Evolutionary conservation across 2,329 filamentous ascomycete species (phyloP).

Genomic region (Mariannaea elegans): DNA sequence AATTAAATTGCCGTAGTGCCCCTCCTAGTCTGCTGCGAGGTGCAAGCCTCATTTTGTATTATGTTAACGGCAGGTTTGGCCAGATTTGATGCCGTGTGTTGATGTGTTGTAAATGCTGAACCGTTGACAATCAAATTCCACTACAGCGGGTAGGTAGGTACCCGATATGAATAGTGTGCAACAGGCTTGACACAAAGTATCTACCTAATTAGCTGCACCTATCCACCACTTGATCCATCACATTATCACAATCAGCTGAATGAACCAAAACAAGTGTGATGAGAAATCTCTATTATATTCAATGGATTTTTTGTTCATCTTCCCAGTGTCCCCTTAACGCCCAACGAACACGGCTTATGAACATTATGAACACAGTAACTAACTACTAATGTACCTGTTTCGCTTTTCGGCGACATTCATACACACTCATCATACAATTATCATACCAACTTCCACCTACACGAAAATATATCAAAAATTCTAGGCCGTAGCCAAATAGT

Average conservation of each 20-base stretch:
- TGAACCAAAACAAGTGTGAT: not conserved
- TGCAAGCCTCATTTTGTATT: not conserved
- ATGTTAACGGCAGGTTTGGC: not conserved
- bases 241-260: not conserved
- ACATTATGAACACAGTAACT: no score
- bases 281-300: constrained; percentile 10
- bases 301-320: not conserved
- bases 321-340: not conserved
- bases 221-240: no score
- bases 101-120: no score
- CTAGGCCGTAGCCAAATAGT: not conserved
- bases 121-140: no score
- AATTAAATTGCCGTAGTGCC: not conserved
- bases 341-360: constrained; percentile 9
- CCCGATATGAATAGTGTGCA: no score
- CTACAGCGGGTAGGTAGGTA: no score
- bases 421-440: constrained; percentile 24
- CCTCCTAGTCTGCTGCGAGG: not conserved
- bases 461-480: constrained; percentile 4
- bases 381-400: not conserved
- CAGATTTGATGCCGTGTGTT: no score
- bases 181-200: no score
- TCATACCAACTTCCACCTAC: constrained; percentile 2
- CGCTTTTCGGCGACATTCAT: constrained; percentile 10
- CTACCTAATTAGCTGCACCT: no score